Percentiles rank a stretch among this genome's conserved stretches.
Evolutionary conservation across 2,329 filamentous ascomycete genomes (phyloP).

Genomic region (Botryotinia globosa): DNA sequence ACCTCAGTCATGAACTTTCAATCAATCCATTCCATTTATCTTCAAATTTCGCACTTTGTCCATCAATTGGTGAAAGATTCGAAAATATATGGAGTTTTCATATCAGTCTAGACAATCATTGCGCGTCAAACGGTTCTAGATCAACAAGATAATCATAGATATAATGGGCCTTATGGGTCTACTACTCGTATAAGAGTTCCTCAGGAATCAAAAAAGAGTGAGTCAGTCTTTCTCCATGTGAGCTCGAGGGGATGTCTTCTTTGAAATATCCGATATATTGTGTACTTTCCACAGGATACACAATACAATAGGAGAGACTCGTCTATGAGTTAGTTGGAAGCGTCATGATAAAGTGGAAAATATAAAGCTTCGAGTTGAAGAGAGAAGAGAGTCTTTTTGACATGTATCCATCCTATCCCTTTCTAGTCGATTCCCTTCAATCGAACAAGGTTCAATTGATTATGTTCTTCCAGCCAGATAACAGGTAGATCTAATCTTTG

Average conservation of each 20-base stretch:
- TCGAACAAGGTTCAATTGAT: not conserved
- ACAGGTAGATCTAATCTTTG: not conserved
- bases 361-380: not conserved
- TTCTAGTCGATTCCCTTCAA: not conserved
- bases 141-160: not conserved
- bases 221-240: not conserved
- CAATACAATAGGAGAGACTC: not conserved
- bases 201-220: not conserved
- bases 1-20: not conserved
- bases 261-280: not conserved
- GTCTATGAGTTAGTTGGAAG: not conserved
- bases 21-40: not conserved
- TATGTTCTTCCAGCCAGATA: not conserved
- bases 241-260: not conserved
- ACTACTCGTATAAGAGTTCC: not conserved
- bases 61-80: not conserved
- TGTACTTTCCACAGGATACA: not conserved
- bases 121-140: conserved; percentile 10
- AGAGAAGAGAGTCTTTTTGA: not conserved
- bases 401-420: not conserved
- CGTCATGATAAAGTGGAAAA: not conserved
- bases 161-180: not conserved
- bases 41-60: not conserved
- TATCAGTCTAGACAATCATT: not conserved
- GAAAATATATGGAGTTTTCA: not conserved